phyloP scores from a whole-genome alignment of 805 yeast species.

The Grigorovia transvaalensis region DNA sequence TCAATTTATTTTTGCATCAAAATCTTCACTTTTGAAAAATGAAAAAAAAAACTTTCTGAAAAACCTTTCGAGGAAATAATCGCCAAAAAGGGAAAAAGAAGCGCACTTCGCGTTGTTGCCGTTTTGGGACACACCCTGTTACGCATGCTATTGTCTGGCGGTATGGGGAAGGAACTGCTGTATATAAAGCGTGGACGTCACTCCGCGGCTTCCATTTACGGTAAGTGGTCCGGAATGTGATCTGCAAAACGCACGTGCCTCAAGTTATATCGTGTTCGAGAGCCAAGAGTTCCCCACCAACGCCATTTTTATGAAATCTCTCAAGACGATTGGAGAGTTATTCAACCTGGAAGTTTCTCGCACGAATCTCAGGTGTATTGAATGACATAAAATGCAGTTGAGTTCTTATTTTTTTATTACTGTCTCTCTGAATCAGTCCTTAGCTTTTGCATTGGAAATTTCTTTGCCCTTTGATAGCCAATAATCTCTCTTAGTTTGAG shows the following conservation, averaged over 20 bases:
- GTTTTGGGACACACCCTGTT: background rate
- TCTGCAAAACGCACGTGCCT: background rate
- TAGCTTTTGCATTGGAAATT: conserved; percentile 1
- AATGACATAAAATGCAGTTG: no score
- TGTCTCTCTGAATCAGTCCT: background rate
- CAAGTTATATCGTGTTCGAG: background rate
- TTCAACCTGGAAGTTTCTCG: background rate
- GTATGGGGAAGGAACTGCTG: background rate
- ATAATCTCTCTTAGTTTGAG: conserved; percentile 26
- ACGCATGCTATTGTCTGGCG: background rate
- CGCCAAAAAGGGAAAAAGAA: background rate
- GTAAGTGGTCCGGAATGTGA: background rate
- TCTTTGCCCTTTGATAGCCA: conserved; percentile 28
- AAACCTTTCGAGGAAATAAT: background rate
- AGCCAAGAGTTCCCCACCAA: background rate
- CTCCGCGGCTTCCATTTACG: background rate
- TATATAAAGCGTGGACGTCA: background rate
- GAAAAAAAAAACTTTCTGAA: background rate
- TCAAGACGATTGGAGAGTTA: background rate
- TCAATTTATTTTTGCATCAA: background rate
- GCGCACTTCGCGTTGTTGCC: background rate
- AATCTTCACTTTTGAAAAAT: background rate
- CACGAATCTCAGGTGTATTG: background rate
- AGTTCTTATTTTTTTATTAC: no score
- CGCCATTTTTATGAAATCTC: background rate